Evolutionary conservation across 2,329 filamentous ascomycete species (phyloP).

Genomic region (Colletotrichum sp.): DNA sequence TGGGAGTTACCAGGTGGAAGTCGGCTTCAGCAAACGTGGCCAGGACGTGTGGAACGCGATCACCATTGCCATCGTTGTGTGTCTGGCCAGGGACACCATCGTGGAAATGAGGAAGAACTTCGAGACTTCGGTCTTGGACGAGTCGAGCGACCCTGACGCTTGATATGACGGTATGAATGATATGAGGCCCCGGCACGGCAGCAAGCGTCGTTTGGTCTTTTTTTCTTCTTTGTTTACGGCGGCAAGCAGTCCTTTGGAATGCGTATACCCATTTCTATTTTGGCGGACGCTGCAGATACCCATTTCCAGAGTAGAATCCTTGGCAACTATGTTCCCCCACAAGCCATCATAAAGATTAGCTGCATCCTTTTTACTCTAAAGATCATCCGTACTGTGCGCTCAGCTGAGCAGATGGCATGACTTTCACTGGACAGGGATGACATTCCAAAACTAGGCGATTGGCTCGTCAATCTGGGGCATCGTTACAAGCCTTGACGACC

Average conservation of each 20-base stretch:
- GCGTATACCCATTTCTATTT: constrained; percentile 12
- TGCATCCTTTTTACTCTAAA: neutral
- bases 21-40: constrained; percentile 40
- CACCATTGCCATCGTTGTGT: constrained; percentile 44
- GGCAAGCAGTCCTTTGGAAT: neutral
- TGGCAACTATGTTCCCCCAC: neutral
- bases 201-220: neutral
- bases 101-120: constrained; percentile 39
- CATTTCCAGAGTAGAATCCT: neutral
- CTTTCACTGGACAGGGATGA: neutral
- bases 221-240: neutral
- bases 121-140: constrained; percentile 28
- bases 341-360: neutral
- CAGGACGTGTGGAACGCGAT: constrained; percentile 52
- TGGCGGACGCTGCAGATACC: constrained; percentile 6
- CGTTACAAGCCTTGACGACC: neutral
- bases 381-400: neutral
- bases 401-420: neutral
- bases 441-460: neutral
- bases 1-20: constrained; percentile 48
- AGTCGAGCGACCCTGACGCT: constrained; percentile 44
- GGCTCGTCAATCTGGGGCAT: neutral
- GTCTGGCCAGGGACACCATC: constrained; percentile 45
- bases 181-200: neutral
- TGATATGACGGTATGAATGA: constrained; percentile 25